These are phyloP conservation scores for Ligustrum vulgare DNA, from an alignment of 257 asterid species.

Conservation along the genomic window DNA sequence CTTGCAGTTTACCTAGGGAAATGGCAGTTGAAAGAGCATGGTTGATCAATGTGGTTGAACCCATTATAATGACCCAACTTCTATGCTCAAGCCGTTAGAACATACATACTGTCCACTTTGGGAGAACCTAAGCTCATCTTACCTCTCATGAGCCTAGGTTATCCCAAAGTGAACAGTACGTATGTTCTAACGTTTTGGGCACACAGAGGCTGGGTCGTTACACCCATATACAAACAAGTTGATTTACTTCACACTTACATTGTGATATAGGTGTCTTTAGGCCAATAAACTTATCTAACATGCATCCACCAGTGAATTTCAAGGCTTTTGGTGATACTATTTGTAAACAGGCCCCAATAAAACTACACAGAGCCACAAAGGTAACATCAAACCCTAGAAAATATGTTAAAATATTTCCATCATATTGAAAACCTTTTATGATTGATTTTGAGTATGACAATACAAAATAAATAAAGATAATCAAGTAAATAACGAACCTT, in stretches of 20 bases:
- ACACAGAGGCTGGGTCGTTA: too few relatives aligned
- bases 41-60: neutral
- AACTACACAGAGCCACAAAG: neutral
- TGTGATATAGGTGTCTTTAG: neutral
- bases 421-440: neutral
- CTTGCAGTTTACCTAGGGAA: neutral
- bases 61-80: too few relatives aligned
- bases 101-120: too few relatives aligned
- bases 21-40: neutral
- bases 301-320: neutral
- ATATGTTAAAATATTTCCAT: constrained; percentile 1
- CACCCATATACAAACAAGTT: neutral
- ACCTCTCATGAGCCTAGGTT: too few relatives aligned
- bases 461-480: neutral
- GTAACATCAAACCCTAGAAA: neutral
- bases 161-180: too few relatives aligned
- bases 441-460: neutral
- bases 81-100: too few relatives aligned
- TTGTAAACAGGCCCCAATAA: neutral
- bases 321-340: neutral
- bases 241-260: neutral
- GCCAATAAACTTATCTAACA: neutral
- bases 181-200: too few relatives aligned
- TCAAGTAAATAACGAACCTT: constrained; percentile 48
- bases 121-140: too few relatives aligned